phyloP scores from a whole-genome alignment of 2,329 filamentous ascomycete species.

The Corniculantispora saksenae region DNA sequence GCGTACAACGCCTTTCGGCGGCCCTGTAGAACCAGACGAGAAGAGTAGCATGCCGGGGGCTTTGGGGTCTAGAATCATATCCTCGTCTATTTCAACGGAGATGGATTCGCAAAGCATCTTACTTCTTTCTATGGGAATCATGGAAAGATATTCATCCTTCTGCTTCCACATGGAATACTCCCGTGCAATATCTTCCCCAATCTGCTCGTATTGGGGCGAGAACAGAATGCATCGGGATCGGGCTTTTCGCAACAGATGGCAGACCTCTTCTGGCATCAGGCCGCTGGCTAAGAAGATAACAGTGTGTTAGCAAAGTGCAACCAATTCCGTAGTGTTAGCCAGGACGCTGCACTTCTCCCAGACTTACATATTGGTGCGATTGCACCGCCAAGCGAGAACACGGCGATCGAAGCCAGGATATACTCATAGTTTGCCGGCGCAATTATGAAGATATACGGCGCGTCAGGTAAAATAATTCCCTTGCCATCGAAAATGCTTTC shows the following conservation, averaged over 20 bases:
- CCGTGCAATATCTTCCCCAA: neutral
- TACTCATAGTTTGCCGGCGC: neutral
- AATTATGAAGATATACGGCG: neutral
- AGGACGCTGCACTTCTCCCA: neutral
- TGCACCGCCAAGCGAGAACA: neutral
- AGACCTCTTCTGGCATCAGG: neutral
- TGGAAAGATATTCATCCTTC: neutral
- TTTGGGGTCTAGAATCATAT: neutral
- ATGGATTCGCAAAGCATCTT: neutral
- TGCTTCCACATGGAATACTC: neutral
- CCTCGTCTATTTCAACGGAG: neutral
- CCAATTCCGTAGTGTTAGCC: no score
- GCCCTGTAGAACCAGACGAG: neutral
- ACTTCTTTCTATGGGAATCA: neutral
- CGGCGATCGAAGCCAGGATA: neutral
- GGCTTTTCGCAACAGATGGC: neutral
- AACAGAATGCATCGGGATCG: neutral
- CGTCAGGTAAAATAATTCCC: neutral
- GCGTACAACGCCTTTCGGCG: neutral
- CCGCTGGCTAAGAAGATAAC: neutral
- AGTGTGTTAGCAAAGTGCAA: no score
- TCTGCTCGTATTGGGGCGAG: neutral
- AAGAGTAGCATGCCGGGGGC: neutral
- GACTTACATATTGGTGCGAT: neutral
- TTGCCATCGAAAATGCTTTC: neutral